Conservation (phyloP, 2,329 filamentous ascomycete genomes). For the Drechslerella dactyloides region DNA sequence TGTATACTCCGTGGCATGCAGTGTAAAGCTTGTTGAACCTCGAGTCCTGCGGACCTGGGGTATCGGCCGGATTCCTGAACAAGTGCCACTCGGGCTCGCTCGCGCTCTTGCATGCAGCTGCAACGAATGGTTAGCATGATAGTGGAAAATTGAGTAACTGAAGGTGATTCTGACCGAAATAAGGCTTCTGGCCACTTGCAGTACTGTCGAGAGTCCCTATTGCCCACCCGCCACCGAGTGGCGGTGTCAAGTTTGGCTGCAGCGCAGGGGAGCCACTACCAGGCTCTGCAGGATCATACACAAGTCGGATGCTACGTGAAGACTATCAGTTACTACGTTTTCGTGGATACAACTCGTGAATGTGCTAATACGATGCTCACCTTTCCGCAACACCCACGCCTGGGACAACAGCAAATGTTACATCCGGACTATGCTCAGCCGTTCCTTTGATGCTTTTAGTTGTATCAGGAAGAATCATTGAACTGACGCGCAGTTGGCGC, state of each 20-base stretch:
- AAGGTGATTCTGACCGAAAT: conserved; percentile 22
- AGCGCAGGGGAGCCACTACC: conserved; percentile 10
- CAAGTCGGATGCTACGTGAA: conserved; percentile 18
- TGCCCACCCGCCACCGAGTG: conserved; percentile 14
- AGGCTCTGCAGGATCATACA: conserved; percentile 26
- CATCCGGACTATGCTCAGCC: conserved; percentile 12
- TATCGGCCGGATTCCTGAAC: conserved; percentile 11
- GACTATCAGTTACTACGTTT: neutral
- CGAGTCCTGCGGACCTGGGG: neutral
- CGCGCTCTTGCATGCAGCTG: conserved; percentile 26
- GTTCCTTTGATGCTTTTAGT: conserved; percentile 1
- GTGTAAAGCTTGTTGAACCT: conserved; percentile 11
- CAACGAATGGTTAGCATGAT: no score
- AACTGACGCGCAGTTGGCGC: conserved; percentile 10
- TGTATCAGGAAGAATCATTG: conserved; percentile 26
- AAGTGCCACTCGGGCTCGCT: conserved; percentile 17
- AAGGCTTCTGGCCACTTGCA: conserved; percentile 6
- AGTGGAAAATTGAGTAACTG: no score
- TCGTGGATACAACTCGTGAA: neutral
- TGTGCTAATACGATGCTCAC: conserved; percentile 1
- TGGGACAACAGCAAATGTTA: neutral
- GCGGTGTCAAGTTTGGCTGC: conserved; percentile 34
- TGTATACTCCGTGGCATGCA: conserved; percentile 21
- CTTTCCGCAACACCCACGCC: conserved; percentile 26
- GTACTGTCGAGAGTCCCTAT: conserved; percentile 11